Percentiles rank a stretch among this genome's conserved stretches.
These are phyloP conservation scores for Chrysopogon serrulatus DNA, from an alignment of 176 grass and related monocot species.

Conservation along the genomic window DNA sequence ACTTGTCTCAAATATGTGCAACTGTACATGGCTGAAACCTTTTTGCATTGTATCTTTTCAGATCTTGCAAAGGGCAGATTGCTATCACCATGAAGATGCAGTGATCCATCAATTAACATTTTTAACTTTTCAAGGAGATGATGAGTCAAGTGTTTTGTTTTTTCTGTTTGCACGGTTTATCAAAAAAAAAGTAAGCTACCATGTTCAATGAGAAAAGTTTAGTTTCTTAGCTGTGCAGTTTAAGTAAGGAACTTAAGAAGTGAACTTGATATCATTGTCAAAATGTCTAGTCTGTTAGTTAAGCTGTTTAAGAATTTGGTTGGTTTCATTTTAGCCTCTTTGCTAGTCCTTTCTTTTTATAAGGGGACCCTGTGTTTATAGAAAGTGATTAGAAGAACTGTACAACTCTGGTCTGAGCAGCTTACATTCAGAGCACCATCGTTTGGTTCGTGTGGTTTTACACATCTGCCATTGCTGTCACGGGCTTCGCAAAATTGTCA, in stretches of 20 bases:
- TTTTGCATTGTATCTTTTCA: neutral
- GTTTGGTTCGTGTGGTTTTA: neutral
- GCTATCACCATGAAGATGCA: neutral
- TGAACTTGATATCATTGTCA: neutral
- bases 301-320: neutral
- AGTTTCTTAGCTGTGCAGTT: neutral
- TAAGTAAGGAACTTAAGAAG: neutral
- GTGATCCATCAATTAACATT: neutral
- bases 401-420: neutral
- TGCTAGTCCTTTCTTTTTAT: neutral
- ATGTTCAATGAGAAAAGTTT: neutral
- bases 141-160: neutral
- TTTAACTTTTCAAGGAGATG: neutral
- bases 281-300: neutral
- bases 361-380: neutral
- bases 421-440: neutral
- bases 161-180: neutral
- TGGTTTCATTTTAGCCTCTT: neutral
- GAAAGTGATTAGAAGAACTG: neutral
- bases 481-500: neutral
- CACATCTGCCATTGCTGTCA: neutral
- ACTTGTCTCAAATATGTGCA: neutral
- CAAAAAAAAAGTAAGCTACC: neutral
- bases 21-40: neutral
- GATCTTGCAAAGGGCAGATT: conserved; percentile 5